Percentiles rank a stretch among this genome's conserved stretches.
Evolutionary conservation across 2,329 filamentous ascomycete genomes (phyloP).

Genomic region (Ophiostoma sp.): DNA sequence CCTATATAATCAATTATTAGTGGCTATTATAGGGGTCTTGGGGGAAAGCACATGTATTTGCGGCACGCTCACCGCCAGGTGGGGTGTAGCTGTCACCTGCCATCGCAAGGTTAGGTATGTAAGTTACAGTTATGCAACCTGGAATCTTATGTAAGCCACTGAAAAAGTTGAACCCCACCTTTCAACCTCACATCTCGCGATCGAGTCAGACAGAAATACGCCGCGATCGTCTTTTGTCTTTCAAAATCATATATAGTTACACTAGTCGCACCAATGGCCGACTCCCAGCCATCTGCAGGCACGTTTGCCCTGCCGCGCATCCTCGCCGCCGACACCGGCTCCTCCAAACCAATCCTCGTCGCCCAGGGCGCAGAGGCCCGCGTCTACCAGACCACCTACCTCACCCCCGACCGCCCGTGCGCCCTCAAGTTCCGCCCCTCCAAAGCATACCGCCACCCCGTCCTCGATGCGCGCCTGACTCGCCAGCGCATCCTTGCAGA

Average conservation of each 20-base stretch:
- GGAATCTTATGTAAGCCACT: neutral
- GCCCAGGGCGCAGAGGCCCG: conserved; percentile 94
- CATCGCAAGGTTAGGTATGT: neutral
- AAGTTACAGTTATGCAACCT: neutral
- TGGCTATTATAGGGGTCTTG: neutral
- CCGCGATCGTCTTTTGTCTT: neutral
- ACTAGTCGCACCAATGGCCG: neutral
- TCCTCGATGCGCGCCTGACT: conserved; percentile 81
- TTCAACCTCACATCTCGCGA: neutral
- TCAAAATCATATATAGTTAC: neutral
- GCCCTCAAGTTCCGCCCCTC: conserved; percentile 87
- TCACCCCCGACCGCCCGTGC: conserved; percentile 60
- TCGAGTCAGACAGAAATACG: neutral
- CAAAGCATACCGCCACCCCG: conserved; percentile 88
- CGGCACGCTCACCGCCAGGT: neutral
- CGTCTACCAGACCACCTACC: conserved; percentile 80
- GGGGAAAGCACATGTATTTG: too few species aligned
- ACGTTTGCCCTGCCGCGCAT: conserved; percentile 43
- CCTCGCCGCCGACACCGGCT: conserved; percentile 50
- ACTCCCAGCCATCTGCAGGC: conserved; percentile 19
- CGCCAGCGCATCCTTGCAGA: conserved; percentile 83
- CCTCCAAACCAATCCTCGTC: conserved; percentile 58
- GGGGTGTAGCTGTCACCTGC: neutral
- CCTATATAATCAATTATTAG: neutral
- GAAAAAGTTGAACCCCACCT: conserved; percentile 20